These are phyloP conservation scores for Priceomyces carsonii DNA, from an alignment of 805 yeast species.

Conservation along the genomic window DNA sequence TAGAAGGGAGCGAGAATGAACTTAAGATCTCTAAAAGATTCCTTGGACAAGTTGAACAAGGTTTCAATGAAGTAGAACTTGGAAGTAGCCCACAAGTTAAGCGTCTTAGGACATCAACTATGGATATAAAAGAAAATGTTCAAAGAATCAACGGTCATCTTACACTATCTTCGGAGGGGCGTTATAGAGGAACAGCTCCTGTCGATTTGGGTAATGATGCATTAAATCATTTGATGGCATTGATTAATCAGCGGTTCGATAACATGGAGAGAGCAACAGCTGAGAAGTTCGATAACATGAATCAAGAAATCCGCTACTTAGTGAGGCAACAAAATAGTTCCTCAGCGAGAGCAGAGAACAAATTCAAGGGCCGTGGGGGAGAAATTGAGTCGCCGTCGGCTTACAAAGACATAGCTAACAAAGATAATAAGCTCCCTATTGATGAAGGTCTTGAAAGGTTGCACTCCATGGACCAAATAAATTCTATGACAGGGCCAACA, in stretches of 20 bases:
- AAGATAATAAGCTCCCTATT: background rate
- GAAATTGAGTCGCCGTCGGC: background rate
- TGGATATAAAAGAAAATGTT: background rate
- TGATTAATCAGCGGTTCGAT: background rate
- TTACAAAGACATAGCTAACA: background rate
- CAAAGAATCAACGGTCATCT: slow-evolving; percentile 2
- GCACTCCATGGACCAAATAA: background rate
- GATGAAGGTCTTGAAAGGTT: background rate
- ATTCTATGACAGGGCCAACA: background rate
- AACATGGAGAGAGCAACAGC: background rate
- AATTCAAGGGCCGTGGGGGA: background rate
- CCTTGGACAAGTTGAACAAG: slow-evolving; percentile 1
- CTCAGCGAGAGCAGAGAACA: background rate
- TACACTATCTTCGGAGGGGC: slow-evolving; percentile 1
- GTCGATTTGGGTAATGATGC: no score
- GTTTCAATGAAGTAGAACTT: background rate
- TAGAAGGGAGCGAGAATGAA: background rate
- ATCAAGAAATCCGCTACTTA: background rate
- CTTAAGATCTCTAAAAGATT: background rate
- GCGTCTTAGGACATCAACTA: background rate
- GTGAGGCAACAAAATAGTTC: background rate
- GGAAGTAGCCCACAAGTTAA: slow-evolving; percentile 1
- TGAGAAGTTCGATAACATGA: slow-evolving; percentile 2
- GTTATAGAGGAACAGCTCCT: background rate
- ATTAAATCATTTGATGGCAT: no score